Percentiles rank a stretch among this genome's conserved stretches.
Conservation (phyloP, 2,329 filamentous ascomycete genomes). For the Ophiocordyceps camponoti-saundersi region DNA sequence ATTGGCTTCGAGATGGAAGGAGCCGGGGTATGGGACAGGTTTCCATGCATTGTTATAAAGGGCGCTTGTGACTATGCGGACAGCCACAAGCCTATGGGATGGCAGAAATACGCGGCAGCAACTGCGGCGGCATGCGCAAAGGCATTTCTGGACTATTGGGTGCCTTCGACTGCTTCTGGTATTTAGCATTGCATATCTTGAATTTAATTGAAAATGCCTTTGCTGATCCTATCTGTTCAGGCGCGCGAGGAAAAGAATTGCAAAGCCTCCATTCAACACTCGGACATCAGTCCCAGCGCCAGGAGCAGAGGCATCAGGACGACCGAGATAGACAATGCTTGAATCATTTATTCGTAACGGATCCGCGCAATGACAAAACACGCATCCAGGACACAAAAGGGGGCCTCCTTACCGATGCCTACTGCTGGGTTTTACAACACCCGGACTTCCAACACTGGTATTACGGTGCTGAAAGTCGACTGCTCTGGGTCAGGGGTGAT, state of each 20-base stretch:
- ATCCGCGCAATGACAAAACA: conserved; percentile 8
- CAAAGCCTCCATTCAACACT: neutral
- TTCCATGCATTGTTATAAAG: conserved; percentile 18
- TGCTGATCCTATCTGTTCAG: no score
- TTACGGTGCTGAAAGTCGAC: conserved; percentile 7
- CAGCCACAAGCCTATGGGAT: conserved; percentile 2
- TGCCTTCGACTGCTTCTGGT: neutral
- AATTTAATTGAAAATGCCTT: no score
- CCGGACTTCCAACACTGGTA: conserved; percentile 7
- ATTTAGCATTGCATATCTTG: no score
- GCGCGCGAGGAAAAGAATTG: neutral
- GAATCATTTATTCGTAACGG: neutral
- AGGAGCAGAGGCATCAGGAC: neutral
- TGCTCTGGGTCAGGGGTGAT: conserved; percentile 17
- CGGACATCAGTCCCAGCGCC: neutral
- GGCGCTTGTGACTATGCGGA: conserved; percentile 22
- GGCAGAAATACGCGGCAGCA: conserved; percentile 6
- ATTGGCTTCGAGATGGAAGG: conserved; percentile 18
- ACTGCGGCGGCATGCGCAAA: conserved; percentile 10
- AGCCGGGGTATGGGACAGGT: conserved; percentile 12
- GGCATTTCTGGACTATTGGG: neutral
- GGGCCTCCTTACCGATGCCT: conserved; percentile 10
- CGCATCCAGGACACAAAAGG: conserved; percentile 2
- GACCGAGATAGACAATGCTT: conserved; percentile 7
- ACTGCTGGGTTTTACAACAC: conserved; percentile 14